Evolutionary conservation across 2,329 filamentous ascomycete genomes (phyloP).

Genomic region (Talaromyces funiculosus): DNA sequence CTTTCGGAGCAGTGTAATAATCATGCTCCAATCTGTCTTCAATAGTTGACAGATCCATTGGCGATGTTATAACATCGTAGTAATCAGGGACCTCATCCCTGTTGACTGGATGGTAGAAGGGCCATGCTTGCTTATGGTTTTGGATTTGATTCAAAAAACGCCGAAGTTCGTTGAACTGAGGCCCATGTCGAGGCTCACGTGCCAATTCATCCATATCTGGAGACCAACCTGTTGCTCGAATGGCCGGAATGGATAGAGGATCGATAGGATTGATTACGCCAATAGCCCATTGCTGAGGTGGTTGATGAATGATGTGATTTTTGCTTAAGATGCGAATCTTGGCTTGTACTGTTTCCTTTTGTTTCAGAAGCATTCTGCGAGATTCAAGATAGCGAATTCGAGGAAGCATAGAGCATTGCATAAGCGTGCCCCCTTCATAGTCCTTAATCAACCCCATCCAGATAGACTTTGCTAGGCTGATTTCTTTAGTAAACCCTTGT

Average conservation of each 20-base stretch:
- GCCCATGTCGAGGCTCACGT: constrained; percentile 87
- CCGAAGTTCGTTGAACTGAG: constrained; percentile 89
- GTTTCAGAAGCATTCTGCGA: constrained; percentile 90
- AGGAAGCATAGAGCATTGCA: constrained; percentile 98
- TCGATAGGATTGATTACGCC: constrained; percentile 66
- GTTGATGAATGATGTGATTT: constrained; percentile 77
- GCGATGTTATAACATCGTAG: constrained; percentile 95
- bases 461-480: constrained; percentile 77
- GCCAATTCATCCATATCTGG: constrained; percentile 97
- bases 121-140: constrained; percentile 89
- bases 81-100: constrained; percentile 95
- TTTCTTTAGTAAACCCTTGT: constrained; percentile 97
- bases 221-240: constrained; percentile 88
- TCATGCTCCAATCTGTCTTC: constrained; percentile 91
- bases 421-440: constrained; percentile 97
- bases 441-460: constrained; percentile 99
- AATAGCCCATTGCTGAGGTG: constrained; percentile 79
- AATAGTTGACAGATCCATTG: constrained; percentile 96
- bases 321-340: constrained; percentile 91
- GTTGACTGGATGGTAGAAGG: constrained; percentile 89
- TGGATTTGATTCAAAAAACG: constrained; percentile 92
- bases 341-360: constrained; percentile 89
- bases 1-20: constrained; percentile 82
- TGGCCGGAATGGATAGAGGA: constrained; percentile 77
- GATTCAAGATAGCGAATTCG: constrained; percentile 89